Base-by-base conservation (phyloP, 345 rosid species). In the Sapria himalayana region DNA sequence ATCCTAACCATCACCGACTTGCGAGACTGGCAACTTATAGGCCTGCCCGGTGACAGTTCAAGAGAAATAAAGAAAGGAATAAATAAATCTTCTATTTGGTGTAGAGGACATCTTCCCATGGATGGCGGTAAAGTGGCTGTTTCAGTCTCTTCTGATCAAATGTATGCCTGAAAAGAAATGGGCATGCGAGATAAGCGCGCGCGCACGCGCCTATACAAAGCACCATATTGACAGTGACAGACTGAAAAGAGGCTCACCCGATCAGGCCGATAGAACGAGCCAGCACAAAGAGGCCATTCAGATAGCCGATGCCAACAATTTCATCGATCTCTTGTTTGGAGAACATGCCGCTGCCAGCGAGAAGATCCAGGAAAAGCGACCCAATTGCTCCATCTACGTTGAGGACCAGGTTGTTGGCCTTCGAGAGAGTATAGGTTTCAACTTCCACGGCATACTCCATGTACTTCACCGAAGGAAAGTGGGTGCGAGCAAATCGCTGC, bases 41-140 rank as follows among this genome's bases (percentile, higher is more conserved):
- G n/a, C n/a, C n/a, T n/a, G n/a, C n/a, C n/a, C n/a, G n/a, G n/a
- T n/a, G n/a, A n/a, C n/a, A n/a, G n/a, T n/a, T n/a, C n/a, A n/a
- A n/a, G n/a, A n/a, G n/a, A n/a, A n/a, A n/a, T n/a, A n/a, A n/a
- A n/a, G n/a, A n/a, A n/a, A n/a, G n/a, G n/a, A n/a, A n/a, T n/a
- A n/a, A n/a, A n/a, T n/a, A 29, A 25, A 25, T 22, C 29, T 24
- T 11, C 77, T 59, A 89, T 85, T 82, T 89, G 69, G 93, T 76
- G 73, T 82, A 89, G 60, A 89, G 78, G 43, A 82, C 94, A 57
- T 89, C 98, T 58, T 82, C 98, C 98, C 94, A 82, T 12, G 95
- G 95, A 56, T 82, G 93, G 41, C 95, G 74, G 62, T 76, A 89
- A 15, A 82, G 70, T 32, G 98, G 95, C 59, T 82, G 93, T 59